Base-by-base conservation (phyloP, 441 rosid genomes). In the Mallotus japonicus region DNA sequence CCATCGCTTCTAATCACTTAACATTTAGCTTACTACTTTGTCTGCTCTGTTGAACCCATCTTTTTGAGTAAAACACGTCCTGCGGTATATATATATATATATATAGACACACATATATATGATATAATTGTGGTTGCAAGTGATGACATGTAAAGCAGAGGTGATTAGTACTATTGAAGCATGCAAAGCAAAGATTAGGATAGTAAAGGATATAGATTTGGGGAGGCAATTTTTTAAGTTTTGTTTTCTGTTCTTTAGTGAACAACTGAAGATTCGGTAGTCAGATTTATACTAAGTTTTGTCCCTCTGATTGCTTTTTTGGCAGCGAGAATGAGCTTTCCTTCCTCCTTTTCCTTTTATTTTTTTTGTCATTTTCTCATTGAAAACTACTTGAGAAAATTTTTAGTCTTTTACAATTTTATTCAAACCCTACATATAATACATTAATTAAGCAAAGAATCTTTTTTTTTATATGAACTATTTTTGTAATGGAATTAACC, bases 311-410 rank as follows among this genome's bases (percentile, higher is more conserved):
- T 3, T 15, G n/a, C 62, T 75, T 79, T 78, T 80, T 58, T 80
- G 81, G 82, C 86, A 81, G 84, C 73, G 88, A 75, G 83, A 81
- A 71, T 75, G 85, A 81, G 87, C 79, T 87, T 82, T 80, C 79
- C 50, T 76, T 28, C 3, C 32, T 28, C 32, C 32, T 28, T 28
- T 69, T 40, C 67, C 19, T 14, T 72, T 49, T 70, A 76, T 32
- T 54, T 60, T 60, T 67, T 51, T 72, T 73, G 76, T 76, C 80
- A 79, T 79, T 73, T 82, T 80, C 82, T 77, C 77, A 17, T 75
- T 79, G 67, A 76, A 75, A 76, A 75, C 19, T 32, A 65, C 16
- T 28, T 55, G 51, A 65, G 32, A 57, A 53, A n/a, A 64, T 44
- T 4, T 24, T 40, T 22, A 32, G 17, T 2, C 58, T 57, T 65